Evolutionary conservation across 1,284 basidiomycete genomes (phyloP).

Genomic region (Cutaneotrichosporon cavernicola): DNA sequence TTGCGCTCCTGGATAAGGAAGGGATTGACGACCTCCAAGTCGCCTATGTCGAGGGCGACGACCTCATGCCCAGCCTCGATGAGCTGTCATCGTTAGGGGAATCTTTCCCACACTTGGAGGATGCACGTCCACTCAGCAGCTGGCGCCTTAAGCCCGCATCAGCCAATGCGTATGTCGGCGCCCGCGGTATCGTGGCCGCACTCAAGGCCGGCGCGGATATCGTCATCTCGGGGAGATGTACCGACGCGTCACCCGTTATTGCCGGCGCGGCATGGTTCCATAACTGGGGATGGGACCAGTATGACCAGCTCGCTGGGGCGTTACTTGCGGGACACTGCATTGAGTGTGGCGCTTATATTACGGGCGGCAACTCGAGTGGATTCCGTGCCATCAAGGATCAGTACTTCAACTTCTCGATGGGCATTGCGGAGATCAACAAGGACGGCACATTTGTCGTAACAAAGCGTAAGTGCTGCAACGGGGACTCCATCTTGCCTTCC

Average conservation of each 20-base stretch:
- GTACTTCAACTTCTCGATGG: constrained; percentile 33
- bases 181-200: constrained; percentile 17
- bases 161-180: constrained; percentile 26
- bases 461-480: constrained; percentile 15
- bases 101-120: constrained; percentile 24
- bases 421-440: constrained; percentile 34
- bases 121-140: constrained; percentile 7
- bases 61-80: constrained; percentile 16
- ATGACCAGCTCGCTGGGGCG: constrained; percentile 28
- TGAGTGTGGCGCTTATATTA: constrained; percentile 33
- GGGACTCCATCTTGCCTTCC: too few relatives aligned
- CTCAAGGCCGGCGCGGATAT: constrained; percentile 34
- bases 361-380: constrained; percentile 34
- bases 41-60: constrained; percentile 26
- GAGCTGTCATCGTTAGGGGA: constrained; percentile 20
- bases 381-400: constrained; percentile 28
- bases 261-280: constrained; percentile 33
- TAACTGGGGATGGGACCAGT: constrained; percentile 28
- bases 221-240: constrained; percentile 35
- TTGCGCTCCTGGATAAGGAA: constrained; percentile 11
- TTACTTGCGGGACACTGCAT: constrained; percentile 32
- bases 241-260: constrained; percentile 32
- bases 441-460: constrained; percentile 32
- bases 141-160: constrained; percentile 22
- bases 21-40: constrained; percentile 12